Evolutionary conservation across 495 filamentous ascomycete genomes (phyloP), one percentile per base, ranked within the genome.

Genomic region (Xanthoparmelia taractica): DNA sequence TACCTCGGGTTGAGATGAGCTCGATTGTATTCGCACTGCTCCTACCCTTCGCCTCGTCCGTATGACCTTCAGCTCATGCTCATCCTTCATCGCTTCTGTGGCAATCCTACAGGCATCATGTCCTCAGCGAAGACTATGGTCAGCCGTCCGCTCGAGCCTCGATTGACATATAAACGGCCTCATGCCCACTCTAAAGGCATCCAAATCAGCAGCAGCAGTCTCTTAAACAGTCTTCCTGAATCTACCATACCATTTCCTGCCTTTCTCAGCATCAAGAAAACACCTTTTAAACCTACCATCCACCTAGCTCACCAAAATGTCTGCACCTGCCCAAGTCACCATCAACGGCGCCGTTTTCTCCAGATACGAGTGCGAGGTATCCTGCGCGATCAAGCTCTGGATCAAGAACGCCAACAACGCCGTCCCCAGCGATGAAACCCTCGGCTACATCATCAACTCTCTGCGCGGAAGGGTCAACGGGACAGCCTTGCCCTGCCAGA

Each of bases 291-390:
- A 5, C 48, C 31, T 31, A 6, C 17, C 48, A 5, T 33, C 29
- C 6, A 54, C 29, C 13, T 4, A 20, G 27, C 1, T 20, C 17
- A 12, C 43, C 31, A 48, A 41, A 41, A 63, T 63, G 61, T 31
- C 61, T 23, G 38, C 34, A 25, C 20, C 55, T 29, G 18, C 36
- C 15, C 55, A 58, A 6, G 17, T 55, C 23, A 48, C 56, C 25
- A 57, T 63, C 13, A 63, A 63, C 45, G 45, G 47, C 18, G 54
- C 47, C 40, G 58, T 25, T 20, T 63, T 63, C 61, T 63, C 61
- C 12, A 43, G 45, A 15, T 63, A 63, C 25, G 61, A 63, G 37
- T 63, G 61, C 34, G 40, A 63, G 36, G 43, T 63, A 20, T 15
- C 43, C 13, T 63, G 61, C 11, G 60, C 60, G 15, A 56, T 63